Base-by-base conservation (phyloP, 2,329 filamentous ascomycete genomes). In the Fusarium solani-melongenae region DNA sequence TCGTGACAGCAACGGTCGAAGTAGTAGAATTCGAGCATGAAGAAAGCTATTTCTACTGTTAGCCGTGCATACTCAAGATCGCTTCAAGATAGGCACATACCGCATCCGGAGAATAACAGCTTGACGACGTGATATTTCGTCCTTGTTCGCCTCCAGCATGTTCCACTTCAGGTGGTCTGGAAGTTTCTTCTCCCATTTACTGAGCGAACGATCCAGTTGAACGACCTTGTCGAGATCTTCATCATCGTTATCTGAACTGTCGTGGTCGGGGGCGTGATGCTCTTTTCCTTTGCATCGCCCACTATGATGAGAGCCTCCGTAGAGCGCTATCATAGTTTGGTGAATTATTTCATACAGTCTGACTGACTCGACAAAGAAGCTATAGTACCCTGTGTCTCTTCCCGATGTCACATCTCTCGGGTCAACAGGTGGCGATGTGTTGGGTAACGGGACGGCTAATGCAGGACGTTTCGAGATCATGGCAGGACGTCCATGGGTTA, bases 321-420 rank as follows among this genome's bases (percentile, higher is more conserved):
- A 82, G 3, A 82, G 75, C 0, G 74, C 77, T 6, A 77, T 66
- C 39, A 81, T 80, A 0, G 77, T 78, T 11, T 77, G 76, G 11
- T 83, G 79, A 7, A 81, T 82, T 15, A 84, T 81, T 36, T 83
- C 82, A n/a, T 83, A 83, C 0, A 84, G 70, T 36, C 80, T 78
- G 5, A 83, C 75, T 1, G 81, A 81, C 41, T 82, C 79, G 8
- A 81, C 78, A 29, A 83, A 82, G 64, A 83, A 83, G 9, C 79
- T 70, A 4, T 72, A 74, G 7, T 77, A 73, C 2, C 66, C 61
- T 20, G 41, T 12, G 1, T 56, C 66, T 62, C 27, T 33, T n/a
- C 24, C 59, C 8, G 29, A 39, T 38, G 4, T 27, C 2, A 49
- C 15, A 2, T 33, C 39, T 6, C n/a, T 34, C 3, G 6, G 9